Conservation (phyloP, 2,329 filamentous ascomycete genomes). For the Fusarium sp. region DNA sequence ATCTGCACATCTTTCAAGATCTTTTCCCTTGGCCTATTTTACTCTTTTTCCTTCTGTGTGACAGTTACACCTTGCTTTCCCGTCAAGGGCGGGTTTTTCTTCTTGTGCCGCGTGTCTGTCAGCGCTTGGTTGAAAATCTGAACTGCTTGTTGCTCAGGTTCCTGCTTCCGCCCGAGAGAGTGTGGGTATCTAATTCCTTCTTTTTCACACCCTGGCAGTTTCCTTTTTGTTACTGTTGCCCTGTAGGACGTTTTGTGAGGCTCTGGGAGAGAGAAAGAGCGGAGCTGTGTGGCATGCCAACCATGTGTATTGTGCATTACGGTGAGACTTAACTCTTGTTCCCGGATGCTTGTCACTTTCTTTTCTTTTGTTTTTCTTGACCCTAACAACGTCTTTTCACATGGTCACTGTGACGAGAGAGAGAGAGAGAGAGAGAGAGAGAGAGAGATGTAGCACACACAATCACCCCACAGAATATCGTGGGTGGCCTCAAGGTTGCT, state of each 20-base stretch:
- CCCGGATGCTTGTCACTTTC: background rate
- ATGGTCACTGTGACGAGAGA: background rate
- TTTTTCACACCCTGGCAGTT: no score
- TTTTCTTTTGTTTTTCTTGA: background rate
- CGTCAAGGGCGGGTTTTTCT: background rate
- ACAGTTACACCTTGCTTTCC: slow-evolving; percentile 10
- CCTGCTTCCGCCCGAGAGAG: background rate
- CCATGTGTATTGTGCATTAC: slow-evolving; percentile 27
- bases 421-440: background rate
- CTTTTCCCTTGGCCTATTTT: slow-evolving; percentile 18
- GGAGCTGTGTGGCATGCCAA: slow-evolving; percentile 11
- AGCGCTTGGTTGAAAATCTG: slow-evolving; percentile 36
- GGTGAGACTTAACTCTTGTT: slow-evolving; percentile 8
- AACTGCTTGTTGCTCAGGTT: background rate
- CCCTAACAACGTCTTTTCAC: background rate
- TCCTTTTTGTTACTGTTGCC: background rate
- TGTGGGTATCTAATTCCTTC: background rate
- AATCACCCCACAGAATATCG: background rate
- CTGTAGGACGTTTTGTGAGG: slow-evolving; percentile 6
- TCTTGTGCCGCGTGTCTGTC: slow-evolving; percentile 38
- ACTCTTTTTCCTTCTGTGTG: slow-evolving; percentile 11
- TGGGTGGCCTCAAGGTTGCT: background rate
- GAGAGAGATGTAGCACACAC: background rate
- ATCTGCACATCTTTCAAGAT: slow-evolving; percentile 44
- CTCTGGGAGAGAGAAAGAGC: background rate